Conservation (phyloP, 139 green algal genomes). For the Chlamydomonas urium region DNA sequence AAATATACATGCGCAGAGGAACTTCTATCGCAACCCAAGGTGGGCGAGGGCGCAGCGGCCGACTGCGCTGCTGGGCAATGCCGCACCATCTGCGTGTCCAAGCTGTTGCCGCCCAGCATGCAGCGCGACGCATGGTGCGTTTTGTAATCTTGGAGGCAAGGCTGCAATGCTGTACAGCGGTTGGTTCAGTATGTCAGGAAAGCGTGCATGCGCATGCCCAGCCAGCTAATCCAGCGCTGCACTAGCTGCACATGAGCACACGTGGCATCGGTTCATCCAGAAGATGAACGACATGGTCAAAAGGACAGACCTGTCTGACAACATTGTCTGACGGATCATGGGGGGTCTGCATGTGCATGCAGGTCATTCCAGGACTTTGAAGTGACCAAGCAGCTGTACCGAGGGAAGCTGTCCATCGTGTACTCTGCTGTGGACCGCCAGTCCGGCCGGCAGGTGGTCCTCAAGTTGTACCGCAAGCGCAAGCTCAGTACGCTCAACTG, state of each 20-base stretch:
- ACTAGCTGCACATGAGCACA: not conserved
- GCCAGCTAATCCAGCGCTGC: no score
- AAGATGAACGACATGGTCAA: not conserved
- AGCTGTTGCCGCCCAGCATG: not conserved
- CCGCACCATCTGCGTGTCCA: conserved; percentile 12
- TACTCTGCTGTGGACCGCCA: conserved; percentile 54
- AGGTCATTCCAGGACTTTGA: conserved; percentile 50
- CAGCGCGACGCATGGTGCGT: conserved; percentile 7
- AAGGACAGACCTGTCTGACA: no score
- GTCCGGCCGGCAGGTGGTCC: conserved; percentile 39
- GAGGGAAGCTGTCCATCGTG: conserved; percentile 64
- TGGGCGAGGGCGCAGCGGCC: no score
- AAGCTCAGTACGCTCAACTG: conserved; percentile 48
- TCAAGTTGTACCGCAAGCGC: conserved; percentile 54
- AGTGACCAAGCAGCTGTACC: conserved; percentile 68
- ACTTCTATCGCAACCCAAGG: no score
- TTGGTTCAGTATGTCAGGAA: no score
- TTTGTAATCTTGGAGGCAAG: no score
- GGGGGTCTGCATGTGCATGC: not conserved
- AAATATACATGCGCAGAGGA: no score
- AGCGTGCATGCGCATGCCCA: no score
- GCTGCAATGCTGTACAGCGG: no score
- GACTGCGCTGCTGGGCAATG: no score
- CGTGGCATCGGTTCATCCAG: no score
- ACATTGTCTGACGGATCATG: not conserved